phyloP scores from a whole-genome alignment of 2,329 filamentous ascomycete species.

The Talaromyces pinophilus region DNA sequence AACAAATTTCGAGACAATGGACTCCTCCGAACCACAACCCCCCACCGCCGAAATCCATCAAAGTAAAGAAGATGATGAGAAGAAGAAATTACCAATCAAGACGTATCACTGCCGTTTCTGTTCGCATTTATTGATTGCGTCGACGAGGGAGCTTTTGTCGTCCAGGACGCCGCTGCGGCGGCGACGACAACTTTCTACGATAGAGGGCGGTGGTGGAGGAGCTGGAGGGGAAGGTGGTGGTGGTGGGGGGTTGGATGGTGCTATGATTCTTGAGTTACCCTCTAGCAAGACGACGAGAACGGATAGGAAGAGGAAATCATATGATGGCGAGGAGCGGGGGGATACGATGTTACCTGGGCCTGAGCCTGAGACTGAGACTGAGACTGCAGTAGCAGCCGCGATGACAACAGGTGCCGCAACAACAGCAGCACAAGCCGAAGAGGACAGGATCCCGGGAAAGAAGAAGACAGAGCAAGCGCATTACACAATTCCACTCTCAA shows the following conservation, averaged over 20 bases:
- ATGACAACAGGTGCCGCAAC: too few relatives aligned
- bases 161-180: constrained; percentile 26
- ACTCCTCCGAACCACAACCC: background rate
- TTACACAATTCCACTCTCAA: constrained; percentile 56
- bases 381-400: too few relatives aligned
- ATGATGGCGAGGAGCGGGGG: background rate
- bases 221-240: background rate
- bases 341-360: background rate
- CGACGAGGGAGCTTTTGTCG: constrained; percentile 52
- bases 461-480: constrained; percentile 28
- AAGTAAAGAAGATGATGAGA: background rate
- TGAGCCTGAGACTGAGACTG: background rate
- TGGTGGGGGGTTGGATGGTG: background rate
- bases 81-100: constrained; percentile 41
- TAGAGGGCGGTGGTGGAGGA: background rate
- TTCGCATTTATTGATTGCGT: constrained; percentile 64
- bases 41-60: background rate
- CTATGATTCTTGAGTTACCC: constrained; percentile 12
- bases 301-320: constrained; percentile 23
- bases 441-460: background rate
- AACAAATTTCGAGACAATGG: background rate
- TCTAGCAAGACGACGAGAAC: constrained; percentile 28
- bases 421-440: background rate
- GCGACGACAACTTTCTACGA: background rate
- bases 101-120: constrained; percentile 65